Base-by-base conservation (phyloP, 1,284 basidiomycete species). In the Coniferiporia weirii region DNA sequence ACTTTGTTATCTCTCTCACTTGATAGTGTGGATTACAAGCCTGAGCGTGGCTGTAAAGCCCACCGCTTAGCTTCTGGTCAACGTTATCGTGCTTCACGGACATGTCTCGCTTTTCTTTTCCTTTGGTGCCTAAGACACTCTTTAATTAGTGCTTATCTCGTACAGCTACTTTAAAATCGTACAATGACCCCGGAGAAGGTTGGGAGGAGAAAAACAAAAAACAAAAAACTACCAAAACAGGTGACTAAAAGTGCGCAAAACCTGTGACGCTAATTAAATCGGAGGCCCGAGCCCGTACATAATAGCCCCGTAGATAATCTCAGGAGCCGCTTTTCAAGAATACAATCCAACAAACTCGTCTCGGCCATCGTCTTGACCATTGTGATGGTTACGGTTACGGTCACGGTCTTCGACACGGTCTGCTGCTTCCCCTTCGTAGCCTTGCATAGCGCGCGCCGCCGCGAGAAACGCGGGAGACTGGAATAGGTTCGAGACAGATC, bases 281-380 rank as follows among this genome's bases (percentile, higher is more conserved):
- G 5, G 27, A 27, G 27, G 27, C 27, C 27, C 27, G 27, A 5
- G 27, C 27, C n/a, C n/a, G n/a, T n/a, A 27, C 2, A 5, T 27
- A 27, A 27, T 27, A 27, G 27, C 27, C 2, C 27, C 27, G 27
- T 27, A 27, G 27, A 27, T 3, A 27, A 27, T 3, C 27, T 27
- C 27, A 27, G 27, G 5, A 27, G 27, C 27, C 27, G 49, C 15
- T 53, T 36, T 40, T 51, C 50, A 63, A 43, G 63, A 64, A 55
- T 64, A 64, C 51, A 64, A 55, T 17, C 61, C 61, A 50, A 51
- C 47, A 34, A 60, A 64, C 40, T 62, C 61, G 48, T 62, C 54
- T 4, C 46, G 49, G 51, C 51, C 57, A 8, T 57, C 54, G 38
- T 40, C 27, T 27, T 27, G 27, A 5, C 5, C 5, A 27, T 27